These are phyloP conservation scores for Backusella mclennaniae DNA, from an alignment of 192 early-diverging fungal species.

Conservation along the genomic window DNA sequence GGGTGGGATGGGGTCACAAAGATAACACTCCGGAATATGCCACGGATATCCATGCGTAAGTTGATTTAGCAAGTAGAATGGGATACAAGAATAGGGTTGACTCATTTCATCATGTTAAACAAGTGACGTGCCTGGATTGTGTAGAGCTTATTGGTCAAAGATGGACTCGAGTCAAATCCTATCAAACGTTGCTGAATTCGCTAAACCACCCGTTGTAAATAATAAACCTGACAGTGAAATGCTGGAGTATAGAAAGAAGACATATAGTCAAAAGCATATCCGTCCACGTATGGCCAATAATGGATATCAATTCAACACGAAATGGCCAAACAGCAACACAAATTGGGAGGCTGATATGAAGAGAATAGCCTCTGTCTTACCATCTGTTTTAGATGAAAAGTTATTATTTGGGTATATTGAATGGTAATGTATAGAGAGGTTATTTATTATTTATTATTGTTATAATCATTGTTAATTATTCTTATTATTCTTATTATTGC, in stretches of 20 bases:
- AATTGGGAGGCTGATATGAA: slow-evolving; percentile 2
- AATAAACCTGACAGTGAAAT: neutral
- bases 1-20: neutral
- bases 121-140: slow-evolving; percentile 10
- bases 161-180: neutral
- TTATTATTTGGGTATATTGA: neutral
- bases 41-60: slow-evolving; percentile 2
- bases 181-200: neutral
- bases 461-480: neutral
- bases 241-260: neutral
- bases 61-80: neutral
- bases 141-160: slow-evolving; percentile 10
- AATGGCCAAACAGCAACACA: neutral
- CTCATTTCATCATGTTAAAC: neutral
- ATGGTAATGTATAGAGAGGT: neutral
- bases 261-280: neutral
- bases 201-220: neutral
- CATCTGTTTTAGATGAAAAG: neutral
- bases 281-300: neutral
- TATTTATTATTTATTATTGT: neutral
- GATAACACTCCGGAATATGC: neutral
- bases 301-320: neutral
- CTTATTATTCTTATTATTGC: neutral
- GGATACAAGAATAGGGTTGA: neutral
- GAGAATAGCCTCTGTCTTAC: neutral